A percentile compares a stretch with the other conserved stretches of the same genome.
These are phyloP conservation scores for Endoconidiophora laricicola DNA, from an alignment of 2,329 filamentous ascomycete species.

Conservation along the genomic window DNA sequence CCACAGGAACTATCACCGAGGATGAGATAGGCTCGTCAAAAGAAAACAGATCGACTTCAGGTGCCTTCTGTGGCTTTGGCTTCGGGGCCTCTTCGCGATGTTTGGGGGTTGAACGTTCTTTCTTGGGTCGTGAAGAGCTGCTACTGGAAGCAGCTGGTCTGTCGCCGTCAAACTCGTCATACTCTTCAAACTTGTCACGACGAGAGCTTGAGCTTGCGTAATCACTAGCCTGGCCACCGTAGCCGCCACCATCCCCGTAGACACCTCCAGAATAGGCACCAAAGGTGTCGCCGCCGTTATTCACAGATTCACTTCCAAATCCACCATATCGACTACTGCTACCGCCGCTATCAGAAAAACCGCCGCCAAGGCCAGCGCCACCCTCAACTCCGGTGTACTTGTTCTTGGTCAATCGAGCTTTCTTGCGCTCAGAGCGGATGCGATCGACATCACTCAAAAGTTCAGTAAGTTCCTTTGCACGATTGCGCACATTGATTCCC, in stretches of 20 bases:
- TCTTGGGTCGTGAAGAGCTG: slow-evolving; percentile 6
- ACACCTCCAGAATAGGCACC: slow-evolving; percentile 55
- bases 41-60: slow-evolving; percentile 83
- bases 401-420: slow-evolving; percentile 74
- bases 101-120: slow-evolving; percentile 22
- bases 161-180: slow-evolving; percentile 87
- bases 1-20: slow-evolving; percentile 25
- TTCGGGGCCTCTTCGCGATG: slow-evolving; percentile 48
- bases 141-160: slow-evolving; percentile 33
- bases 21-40: slow-evolving; percentile 56
- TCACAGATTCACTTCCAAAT: slow-evolving; percentile 74
- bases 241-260: slow-evolving; percentile 91
- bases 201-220: slow-evolving; percentile 47
- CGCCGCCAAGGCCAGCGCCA: slow-evolving; percentile 38
- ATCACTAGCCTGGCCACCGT: slow-evolving; percentile 60
- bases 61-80: slow-evolving; percentile 45
- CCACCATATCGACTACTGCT: slow-evolving; percentile 57
- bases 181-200: slow-evolving; percentile 79
- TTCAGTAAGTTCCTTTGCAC: slow-evolving; percentile 88
- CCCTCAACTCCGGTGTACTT: slow-evolving; percentile 95
- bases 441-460: slow-evolving; percentile 83
- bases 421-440: slow-evolving; percentile 71
- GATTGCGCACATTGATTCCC: slow-evolving; percentile 90
- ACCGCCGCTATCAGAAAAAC: slow-evolving; percentile 32
- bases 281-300: slow-evolving; percentile 43